Base-by-base conservation (phyloP, 495 filamentous ascomycete genomes). In the Daldinia bambusicola region DNA sequence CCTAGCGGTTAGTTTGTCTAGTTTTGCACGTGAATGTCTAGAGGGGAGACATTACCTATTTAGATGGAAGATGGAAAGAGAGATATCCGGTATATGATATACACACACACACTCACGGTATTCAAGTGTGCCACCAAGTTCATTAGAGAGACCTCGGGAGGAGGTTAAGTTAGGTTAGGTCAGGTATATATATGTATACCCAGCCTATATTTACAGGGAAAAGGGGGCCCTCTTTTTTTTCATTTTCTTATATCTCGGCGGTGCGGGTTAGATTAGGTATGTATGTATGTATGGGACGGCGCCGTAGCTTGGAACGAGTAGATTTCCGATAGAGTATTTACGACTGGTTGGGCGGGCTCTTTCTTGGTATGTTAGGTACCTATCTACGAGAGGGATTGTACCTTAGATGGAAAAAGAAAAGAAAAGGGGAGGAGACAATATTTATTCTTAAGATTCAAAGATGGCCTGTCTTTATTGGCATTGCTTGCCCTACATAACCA, bases 31-130 rank as follows among this genome's bases (percentile, higher is more conserved):
- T 48, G 43, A 8, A 5, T 4, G 18, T 48, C 14, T 26, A 3
- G 26, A 48, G 43, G 43, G 43, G 20, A 12, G 43, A 48, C 2
- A 48, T 22, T 48, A 1, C 20, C 43, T 48, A 22, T 3, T 3
- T 26, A 26, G 26, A 26, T 26, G 26, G 26, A 3, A 3, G 20
- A 48, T 48, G 20, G 16, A 48, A 3, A 26, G 26, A 26, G 26
- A 26, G 43, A 48, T 48, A 48, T 48, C 43, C 43, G 43, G 43
- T 48, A 48, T 48, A 48, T 20, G 43, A n/a, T 48, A 48, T 22
- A 22, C 26, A 26, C 26, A 26, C 26, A 26, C 26, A 26, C 3
- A 48, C 20, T 22, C 16, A 22, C 18, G 43, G 43, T 48, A 48
- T 48, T 48, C 43, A 22, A 18, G 18, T 48, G 18, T 48, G 10